These are phyloP conservation scores for Pichia heedii DNA, from an alignment of 805 yeast genomes.

Conservation along the genomic window DNA sequence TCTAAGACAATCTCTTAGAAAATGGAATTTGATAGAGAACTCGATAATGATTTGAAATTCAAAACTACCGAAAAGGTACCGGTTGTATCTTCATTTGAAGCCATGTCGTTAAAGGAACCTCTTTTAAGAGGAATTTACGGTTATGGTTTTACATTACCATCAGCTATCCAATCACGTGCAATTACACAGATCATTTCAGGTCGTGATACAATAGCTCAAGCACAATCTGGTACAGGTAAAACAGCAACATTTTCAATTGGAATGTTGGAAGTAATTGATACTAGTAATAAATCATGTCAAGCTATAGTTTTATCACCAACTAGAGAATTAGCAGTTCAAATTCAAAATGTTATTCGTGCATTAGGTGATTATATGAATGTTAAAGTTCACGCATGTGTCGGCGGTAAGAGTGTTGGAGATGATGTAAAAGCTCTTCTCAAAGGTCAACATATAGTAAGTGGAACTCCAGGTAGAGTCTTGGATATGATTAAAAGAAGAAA, in stretches of 20 bases:
- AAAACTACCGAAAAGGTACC: conserved; percentile 50
- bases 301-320: conserved; percentile 95
- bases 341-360: conserved; percentile 84
- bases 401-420: conserved; percentile 87
- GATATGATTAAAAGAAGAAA: conserved; percentile 91
- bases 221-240: conserved; percentile 86
- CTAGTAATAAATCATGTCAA: conserved; percentile 66
- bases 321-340: conserved; percentile 94
- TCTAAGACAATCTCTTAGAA: background rate
- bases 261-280: conserved; percentile 53
- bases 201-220: conserved; percentile 70
- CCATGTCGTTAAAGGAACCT: conserved; percentile 59
- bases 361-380: conserved; percentile 87
- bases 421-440: conserved; percentile 77
- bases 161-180: conserved; percentile 77
- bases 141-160: conserved; percentile 75
- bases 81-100: conserved; percentile 54
- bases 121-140: conserved; percentile 59
- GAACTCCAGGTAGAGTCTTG: conserved; percentile 96
- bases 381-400: conserved; percentile 92
- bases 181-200: conserved; percentile 71
- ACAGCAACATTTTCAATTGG: conserved; percentile 83
- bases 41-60: conserved; percentile 53
- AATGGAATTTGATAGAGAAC: conserved; percentile 54
- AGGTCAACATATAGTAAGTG: conserved; percentile 91